Base-by-base conservation (phyloP, 1,284 basidiomycete species). In the Cutaneotrichosporon sp. region DNA sequence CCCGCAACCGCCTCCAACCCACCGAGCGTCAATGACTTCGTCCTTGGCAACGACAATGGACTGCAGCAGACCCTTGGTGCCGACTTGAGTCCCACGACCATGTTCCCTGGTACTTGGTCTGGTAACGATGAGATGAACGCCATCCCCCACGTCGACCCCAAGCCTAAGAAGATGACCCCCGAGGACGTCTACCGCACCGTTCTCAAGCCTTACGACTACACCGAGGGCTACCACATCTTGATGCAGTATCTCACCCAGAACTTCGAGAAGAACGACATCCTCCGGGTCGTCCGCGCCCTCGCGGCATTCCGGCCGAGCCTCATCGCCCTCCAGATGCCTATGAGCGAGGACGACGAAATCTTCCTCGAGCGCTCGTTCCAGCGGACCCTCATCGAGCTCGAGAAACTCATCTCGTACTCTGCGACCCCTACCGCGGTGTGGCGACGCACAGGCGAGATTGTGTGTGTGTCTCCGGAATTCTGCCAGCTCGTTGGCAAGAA, bases 391-490 rank as follows among this genome's bases (percentile, higher is more conserved):
- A 80, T 97, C 62, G 92, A 97, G 79, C 82, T 97, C 52, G 91
- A 97, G 72, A 97, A 97, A 75, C 81, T 97, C 59, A 94, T 98
- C 60, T 91, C 90, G 38, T 96, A 91, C 73, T 93, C 88, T 57
- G 96, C 94, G 5, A 98, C 96, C n/a, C 96, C 94, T 3, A 98
- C 94, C 1, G 91, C 96, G n/a, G 89, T 97, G 2, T 98, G 94
- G 94, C 84, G 94, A 27, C 80, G 94, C 45, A 98, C 96, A 16
- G 94, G 94, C 67, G 96, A 98, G 77, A 91, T 98, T 33, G 93
- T 90, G 67, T 84, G 96, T 38, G 94, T 94, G 39, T 92, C 93
- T 0, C 87, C 91, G 2, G 93, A 98, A 75, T 98, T 98, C 70
- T 91, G 87, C 72, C 87, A 91, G 81, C 79, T 98, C 55, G 92